Percentiles rank a stretch among this genome's conserved stretches.
phyloP scores from a whole-genome alignment of 345 rosid species.

The Geranium rotundifolium region DNA sequence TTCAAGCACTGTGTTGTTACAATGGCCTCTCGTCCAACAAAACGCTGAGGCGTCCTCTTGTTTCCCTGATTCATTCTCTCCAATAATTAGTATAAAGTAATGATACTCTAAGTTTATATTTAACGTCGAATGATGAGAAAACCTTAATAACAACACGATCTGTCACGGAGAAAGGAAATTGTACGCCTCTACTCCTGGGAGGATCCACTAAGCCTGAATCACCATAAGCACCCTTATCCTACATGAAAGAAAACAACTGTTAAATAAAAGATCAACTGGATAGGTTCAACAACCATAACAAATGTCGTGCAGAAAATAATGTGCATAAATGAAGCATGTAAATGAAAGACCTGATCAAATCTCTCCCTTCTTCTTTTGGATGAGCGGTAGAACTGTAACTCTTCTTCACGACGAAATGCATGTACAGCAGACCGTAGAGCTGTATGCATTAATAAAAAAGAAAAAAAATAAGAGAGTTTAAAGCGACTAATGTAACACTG shows the following conservation, averaged over 20 bases:
- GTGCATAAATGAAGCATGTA: not conserved
- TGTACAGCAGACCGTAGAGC: slow-evolving; percentile 77
- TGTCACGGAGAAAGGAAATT: slow-evolving; percentile 80
- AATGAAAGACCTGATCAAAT: slow-evolving; percentile 56
- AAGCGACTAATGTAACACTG: not conserved
- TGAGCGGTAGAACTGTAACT: slow-evolving; percentile 40
- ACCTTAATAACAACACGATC: slow-evolving; percentile 92
- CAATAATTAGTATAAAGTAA: slow-evolving; percentile 9
- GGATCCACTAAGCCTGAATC: slow-evolving; percentile 31
- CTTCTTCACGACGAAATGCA: slow-evolving; percentile 74
- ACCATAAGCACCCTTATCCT: slow-evolving; percentile 66
- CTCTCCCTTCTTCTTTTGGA: slow-evolving; percentile 77
- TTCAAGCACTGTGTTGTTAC: slow-evolving; percentile 91
- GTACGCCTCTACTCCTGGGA: slow-evolving; percentile 61
- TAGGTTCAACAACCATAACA: not conserved
- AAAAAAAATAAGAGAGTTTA: not conserved
- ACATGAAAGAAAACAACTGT: slow-evolving; percentile 8
- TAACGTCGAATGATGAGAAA: not conserved
- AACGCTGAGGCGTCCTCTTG: slow-evolving; percentile 85
- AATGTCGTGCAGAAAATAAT: not conserved
- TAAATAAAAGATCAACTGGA: not conserved
- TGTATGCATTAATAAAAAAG: slow-evolving; percentile 16
- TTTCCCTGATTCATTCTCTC: slow-evolving; percentile 51
- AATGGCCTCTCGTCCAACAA: slow-evolving; percentile 89
- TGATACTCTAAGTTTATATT: not conserved